phyloP scores from a whole-genome alignment of 2,329 filamentous ascomycete species.

The Ciborinia camelliae region DNA sequence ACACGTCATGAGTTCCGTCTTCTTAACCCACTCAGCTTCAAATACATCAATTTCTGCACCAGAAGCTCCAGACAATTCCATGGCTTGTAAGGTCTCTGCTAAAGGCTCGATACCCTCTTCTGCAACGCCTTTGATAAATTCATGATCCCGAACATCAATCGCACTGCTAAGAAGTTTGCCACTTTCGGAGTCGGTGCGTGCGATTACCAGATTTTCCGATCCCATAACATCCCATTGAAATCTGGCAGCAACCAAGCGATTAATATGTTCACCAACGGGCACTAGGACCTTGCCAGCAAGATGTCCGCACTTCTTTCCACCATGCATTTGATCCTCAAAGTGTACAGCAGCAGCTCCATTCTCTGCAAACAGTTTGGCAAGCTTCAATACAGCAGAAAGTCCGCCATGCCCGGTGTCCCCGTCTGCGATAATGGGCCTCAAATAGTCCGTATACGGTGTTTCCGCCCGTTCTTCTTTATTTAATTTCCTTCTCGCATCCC shows the following conservation, averaged over 20 bases:
- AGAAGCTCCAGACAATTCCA: slow-evolving; percentile 77
- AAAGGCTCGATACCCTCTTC: slow-evolving; percentile 72
- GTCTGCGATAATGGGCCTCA: slow-evolving; percentile 92
- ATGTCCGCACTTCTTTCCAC: slow-evolving; percentile 97
- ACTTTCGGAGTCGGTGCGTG: slow-evolving; percentile 91
- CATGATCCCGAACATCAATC: slow-evolving; percentile 91
- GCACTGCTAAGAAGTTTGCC: slow-evolving; percentile 86
- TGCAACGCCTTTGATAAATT: slow-evolving; percentile 88
- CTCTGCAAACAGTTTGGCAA: slow-evolving; percentile 96
- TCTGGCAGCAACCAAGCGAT: slow-evolving; percentile 82
- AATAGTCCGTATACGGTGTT: slow-evolving; percentile 84
- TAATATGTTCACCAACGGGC: slow-evolving; percentile 92
- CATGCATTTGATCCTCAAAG: slow-evolving; percentile 96
- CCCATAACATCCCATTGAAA: slow-evolving; percentile 99
- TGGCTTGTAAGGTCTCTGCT: slow-evolving; percentile 82
- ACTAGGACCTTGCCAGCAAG: slow-evolving; percentile 94
- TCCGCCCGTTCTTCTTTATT: slow-evolving; percentile 66
- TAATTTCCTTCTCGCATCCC: slow-evolving; percentile 79
- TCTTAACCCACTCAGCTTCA: slow-evolving; percentile 85
- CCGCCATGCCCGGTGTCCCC: slow-evolving; percentile 96
- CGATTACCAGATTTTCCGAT: slow-evolving; percentile 89
- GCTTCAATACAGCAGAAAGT: slow-evolving; percentile 86
- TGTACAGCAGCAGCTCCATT: slow-evolving; percentile 95
- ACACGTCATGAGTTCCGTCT: slow-evolving; percentile 80
- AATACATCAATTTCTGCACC: slow-evolving; percentile 80